A percentile compares a stretch with the other conserved stretches of the same genome.
phyloP scores from a whole-genome alignment of 495 filamentous ascomycete genomes.

The Eremomyces bilateralis region DNA sequence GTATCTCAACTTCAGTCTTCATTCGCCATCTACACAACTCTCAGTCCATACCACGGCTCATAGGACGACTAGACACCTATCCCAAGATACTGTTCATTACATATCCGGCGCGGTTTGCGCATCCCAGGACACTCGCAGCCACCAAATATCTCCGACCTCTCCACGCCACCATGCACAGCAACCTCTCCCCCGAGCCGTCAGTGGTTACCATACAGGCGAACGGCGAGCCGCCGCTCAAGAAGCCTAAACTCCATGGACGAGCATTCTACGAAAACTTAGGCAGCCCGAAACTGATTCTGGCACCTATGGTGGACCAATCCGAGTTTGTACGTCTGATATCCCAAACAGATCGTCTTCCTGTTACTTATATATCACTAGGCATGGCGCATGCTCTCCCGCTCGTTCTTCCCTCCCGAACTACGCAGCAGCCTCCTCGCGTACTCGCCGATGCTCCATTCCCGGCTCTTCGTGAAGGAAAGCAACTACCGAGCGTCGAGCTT shows the following conservation, averaged over 20 bases:
- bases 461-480: constrained; percentile 51
- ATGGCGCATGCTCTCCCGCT: constrained; percentile 86
- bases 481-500: constrained; percentile 60
- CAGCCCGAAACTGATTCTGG: constrained; percentile 70
- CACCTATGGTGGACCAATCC: constrained; percentile 95
- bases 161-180: too few relatives aligned
- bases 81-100: too few relatives aligned
- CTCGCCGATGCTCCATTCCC: constrained; percentile 64
- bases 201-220: too few relatives aligned
- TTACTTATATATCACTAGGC: constrained; percentile 29
- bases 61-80: too few relatives aligned
- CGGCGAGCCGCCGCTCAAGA: too few relatives aligned
- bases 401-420: constrained; percentile 49
- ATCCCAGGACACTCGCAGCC: too few relatives aligned
- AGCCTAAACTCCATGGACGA: constrained; percentile 50
- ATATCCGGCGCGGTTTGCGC: too few relatives aligned
- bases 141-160: too few relatives aligned
- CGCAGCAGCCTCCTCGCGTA: constrained; percentile 17
- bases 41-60: too few relatives aligned
- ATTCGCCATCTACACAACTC: too few relatives aligned
- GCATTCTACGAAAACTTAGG: constrained; percentile 88
- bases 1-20: too few relatives aligned
- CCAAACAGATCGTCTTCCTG: constrained; percentile 4
- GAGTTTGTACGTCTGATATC: constrained; percentile 55
- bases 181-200: too few relatives aligned